Evolutionary conservation across 2,329 filamentous ascomycete genomes (phyloP).

Genomic region (Colletotrichum euphorbiae): DNA sequence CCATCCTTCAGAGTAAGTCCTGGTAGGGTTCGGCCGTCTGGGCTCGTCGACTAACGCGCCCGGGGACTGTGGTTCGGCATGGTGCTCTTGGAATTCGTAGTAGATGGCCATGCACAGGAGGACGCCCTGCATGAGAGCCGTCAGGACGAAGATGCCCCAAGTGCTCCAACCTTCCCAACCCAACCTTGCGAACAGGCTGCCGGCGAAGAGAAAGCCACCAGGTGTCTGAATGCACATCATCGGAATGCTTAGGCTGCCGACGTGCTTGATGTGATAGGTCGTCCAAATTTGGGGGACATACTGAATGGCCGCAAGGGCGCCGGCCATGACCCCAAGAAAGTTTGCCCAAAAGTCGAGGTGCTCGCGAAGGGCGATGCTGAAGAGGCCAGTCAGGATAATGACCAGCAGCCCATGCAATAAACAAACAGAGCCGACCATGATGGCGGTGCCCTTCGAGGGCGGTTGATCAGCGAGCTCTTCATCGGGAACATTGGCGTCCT

Average conservation of each 20-base stretch:
- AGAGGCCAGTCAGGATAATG: constrained; percentile 75
- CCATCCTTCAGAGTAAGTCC: constrained; percentile 63
- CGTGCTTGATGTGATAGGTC: constrained; percentile 85
- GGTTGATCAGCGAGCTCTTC: constrained; percentile 62
- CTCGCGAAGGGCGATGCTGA: constrained; percentile 71
- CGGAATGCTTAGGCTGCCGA: constrained; percentile 91
- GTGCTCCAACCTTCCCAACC: constrained; percentile 92
- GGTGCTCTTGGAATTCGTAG: constrained; percentile 70
- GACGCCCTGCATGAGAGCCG: constrained; percentile 84
- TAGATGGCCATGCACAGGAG: constrained; percentile 83
- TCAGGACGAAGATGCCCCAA: constrained; percentile 92
- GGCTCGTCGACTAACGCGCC: constrained; percentile 37
- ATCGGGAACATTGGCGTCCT: constrained; percentile 62
- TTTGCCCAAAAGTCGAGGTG: constrained; percentile 85
- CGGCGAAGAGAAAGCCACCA: constrained; percentile 89
- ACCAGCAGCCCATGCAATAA: constrained; percentile 80
- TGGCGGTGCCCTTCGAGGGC: constrained; percentile 81
- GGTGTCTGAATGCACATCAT: constrained; percentile 99
- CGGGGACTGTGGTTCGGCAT: constrained; percentile 45
- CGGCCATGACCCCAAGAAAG: constrained; percentile 82
- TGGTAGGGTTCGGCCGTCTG: constrained; percentile 52
- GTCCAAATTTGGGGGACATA: constrained; percentile 97
- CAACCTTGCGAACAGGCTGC: constrained; percentile 82
- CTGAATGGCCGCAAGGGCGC: constrained; percentile 84
- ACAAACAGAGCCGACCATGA: constrained; percentile 78